phyloP scores from a whole-genome alignment of 495 filamentous ascomycete genomes.

The Penicillium fimorum region DNA sequence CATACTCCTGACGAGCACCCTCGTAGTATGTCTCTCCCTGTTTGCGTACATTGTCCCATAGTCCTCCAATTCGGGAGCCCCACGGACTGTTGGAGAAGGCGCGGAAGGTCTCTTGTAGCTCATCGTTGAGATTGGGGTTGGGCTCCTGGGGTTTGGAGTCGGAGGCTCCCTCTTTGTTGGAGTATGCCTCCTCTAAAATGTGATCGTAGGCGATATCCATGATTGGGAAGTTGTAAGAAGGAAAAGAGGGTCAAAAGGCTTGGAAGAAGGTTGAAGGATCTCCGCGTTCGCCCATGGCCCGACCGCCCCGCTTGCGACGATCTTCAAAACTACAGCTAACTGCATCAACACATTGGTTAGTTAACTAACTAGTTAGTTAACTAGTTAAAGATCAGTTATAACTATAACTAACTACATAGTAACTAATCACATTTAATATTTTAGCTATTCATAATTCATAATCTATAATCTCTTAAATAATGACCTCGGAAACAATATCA shows the following conservation, averaged over 20 bases:
- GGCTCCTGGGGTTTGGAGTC: conserved; percentile 34
- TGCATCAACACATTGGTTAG: neutral
- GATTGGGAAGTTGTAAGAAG: conserved; percentile 13
- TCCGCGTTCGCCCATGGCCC: conserved; percentile 30
- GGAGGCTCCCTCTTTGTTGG: conserved; percentile 50
- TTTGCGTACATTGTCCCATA: conserved; percentile 86
- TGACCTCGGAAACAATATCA: conserved; percentile 8
- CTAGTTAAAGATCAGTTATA: too few relatives aligned
- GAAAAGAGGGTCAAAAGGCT: conserved; percentile 7
- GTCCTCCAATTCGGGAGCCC: conserved; percentile 83
- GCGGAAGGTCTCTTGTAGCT: conserved; percentile 93
- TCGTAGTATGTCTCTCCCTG: conserved; percentile 85
- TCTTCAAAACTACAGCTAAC: neutral
- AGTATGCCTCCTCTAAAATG: conserved; percentile 80
- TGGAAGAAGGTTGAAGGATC: conserved; percentile 21
- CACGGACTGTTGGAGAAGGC: conserved; percentile 88
- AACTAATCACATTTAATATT: neutral
- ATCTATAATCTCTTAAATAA: conserved; percentile 5
- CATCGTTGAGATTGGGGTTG: conserved; percentile 69
- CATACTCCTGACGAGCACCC: conserved; percentile 77
- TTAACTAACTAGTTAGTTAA: too few relatives aligned
- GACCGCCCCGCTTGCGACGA: conserved; percentile 32
- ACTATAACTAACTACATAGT: too few relatives aligned
- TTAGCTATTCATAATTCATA: conserved; percentile 16
- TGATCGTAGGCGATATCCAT: conserved; percentile 99